These are phyloP conservation scores for Salisapilia sapeloensis DNA, from an alignment of 352 stramenopile genomes.

Conservation along the genomic window DNA sequence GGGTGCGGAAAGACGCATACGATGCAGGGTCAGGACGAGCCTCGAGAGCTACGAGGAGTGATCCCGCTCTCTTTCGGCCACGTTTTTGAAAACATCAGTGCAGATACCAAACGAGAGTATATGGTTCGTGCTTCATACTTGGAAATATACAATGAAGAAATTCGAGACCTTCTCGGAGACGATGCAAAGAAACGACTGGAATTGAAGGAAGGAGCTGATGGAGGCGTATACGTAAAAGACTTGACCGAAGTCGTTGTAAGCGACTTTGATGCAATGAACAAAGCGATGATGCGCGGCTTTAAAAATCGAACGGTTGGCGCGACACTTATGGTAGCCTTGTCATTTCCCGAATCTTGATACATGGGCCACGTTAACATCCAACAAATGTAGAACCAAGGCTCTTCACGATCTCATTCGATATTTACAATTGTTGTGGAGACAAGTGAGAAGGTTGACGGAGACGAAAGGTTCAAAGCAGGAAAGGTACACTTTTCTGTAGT, in stretches of 20 bases:
- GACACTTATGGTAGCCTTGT: slow-evolving; percentile 50
- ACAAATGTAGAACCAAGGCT: slow-evolving; percentile 52
- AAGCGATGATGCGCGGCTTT: slow-evolving; percentile 61
- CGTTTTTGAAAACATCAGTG: slow-evolving; percentile 73
- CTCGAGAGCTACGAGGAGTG: slow-evolving; percentile 55
- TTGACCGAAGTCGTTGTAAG: slow-evolving; percentile 70
- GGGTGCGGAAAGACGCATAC: slow-evolving; percentile 76
- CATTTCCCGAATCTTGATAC: not conserved
- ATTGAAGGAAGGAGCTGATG: slow-evolving; percentile 69
- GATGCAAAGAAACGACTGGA: slow-evolving; percentile 66
- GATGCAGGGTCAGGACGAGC: slow-evolving; percentile 67
- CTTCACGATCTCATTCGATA: slow-evolving; percentile 71
- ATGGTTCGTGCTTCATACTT: slow-evolving; percentile 84
- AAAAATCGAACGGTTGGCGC: slow-evolving; percentile 71
- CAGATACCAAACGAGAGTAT: slow-evolving; percentile 47
- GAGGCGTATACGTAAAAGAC: slow-evolving; percentile 81
- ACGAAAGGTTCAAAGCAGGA: slow-evolving; percentile 69
- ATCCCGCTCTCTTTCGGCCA: slow-evolving; percentile 77
- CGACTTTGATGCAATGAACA: slow-evolving; percentile 63
- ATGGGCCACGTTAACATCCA: not conserved
- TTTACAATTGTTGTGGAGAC: slow-evolving; percentile 76
- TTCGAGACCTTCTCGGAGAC: slow-evolving; percentile 79
- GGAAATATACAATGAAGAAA: slow-evolving; percentile 93
- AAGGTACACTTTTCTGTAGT: slow-evolving; percentile 20
- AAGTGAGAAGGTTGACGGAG: slow-evolving; percentile 48